These are phyloP conservation scores for Cyclotella kingstonii DNA, from an alignment of 108 stramenopile genomes.

Conservation along the genomic window DNA sequence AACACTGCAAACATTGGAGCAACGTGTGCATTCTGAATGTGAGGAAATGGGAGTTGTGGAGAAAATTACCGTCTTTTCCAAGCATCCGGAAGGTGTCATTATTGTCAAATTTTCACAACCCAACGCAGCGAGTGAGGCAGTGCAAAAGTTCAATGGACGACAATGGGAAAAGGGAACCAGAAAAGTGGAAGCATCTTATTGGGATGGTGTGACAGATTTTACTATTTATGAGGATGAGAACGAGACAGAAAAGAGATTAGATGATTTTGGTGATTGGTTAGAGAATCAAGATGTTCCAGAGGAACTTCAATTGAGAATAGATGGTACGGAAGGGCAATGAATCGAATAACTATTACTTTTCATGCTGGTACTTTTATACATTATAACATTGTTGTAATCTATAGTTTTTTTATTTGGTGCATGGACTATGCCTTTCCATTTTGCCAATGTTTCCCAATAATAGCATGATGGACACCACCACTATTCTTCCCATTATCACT, in stretches of 20 bases:
- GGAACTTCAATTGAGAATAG: conserved; percentile 79
- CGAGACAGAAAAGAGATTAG: conserved; percentile 76
- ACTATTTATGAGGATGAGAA: conserved; percentile 56
- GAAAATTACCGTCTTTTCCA: conserved; percentile 92
- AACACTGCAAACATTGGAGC: conserved; percentile 54
- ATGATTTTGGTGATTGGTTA: conserved; percentile 95
- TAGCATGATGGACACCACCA: no score
- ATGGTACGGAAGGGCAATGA: conserved; percentile 14
- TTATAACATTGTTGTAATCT: no score
- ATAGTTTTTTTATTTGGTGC: no score
- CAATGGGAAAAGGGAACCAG: conserved; percentile 6
- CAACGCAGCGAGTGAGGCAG: conserved; percentile 78
- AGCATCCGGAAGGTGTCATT: conserved; percentile 76
- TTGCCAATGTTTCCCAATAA: no score
- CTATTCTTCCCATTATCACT: no score
- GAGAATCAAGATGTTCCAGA: conserved; percentile 92
- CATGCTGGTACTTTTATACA: no score
- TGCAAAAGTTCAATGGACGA: conserved; percentile 74
- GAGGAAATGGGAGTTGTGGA: conserved; percentile 77
- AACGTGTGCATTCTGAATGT: conserved; percentile 59
- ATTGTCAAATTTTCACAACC: conserved; percentile 88
- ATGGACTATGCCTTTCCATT: no score
- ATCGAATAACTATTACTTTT: no score
- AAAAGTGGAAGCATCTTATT: conserved; percentile 74
- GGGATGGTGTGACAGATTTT: conserved; percentile 97